phyloP scores from a whole-genome alignment of 2,329 filamentous ascomycete species.

The Ilyonectria sp. region DNA sequence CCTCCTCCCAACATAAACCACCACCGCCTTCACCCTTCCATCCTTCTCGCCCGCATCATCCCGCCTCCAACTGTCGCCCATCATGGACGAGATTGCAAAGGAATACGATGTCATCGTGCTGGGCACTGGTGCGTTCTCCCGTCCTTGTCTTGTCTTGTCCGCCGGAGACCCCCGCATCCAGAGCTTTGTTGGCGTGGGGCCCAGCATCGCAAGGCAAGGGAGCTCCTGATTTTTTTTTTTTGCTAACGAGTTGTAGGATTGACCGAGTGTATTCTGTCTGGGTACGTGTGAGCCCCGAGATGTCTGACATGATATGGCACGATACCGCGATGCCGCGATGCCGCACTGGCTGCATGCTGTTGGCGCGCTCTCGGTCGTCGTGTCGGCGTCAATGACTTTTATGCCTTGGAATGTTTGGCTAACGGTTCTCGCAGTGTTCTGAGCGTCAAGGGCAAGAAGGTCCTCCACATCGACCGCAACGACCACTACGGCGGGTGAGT shows the following conservation, averaged over 20 bases:
- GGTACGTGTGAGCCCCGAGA: conserved; percentile 69
- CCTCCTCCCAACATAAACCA: conserved; percentile 36
- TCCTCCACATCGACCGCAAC: conserved; percentile 98
- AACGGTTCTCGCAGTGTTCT: conserved; percentile 73
- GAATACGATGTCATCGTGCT: conserved; percentile 99
- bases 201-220: conserved; percentile 3
- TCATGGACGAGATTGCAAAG: conserved; percentile 97
- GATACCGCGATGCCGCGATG: conserved; percentile 2
- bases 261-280: conserved; percentile 99
- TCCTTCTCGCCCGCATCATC: conserved; percentile 28
- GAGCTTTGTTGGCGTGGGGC: conserved; percentile 31
- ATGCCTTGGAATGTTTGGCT: conserved; percentile 40
- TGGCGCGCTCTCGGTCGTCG: conserved; percentile 36
- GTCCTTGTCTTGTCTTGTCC: neutral
- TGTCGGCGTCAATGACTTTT: conserved; percentile 1
- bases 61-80: conserved; percentile 46
- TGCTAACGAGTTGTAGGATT: conserved; percentile 73
- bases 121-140: conserved; percentile 84
- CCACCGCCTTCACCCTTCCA: conserved; percentile 20
- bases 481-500: conserved; percentile 97
- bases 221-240: conserved; percentile 14
- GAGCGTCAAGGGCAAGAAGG: conserved; percentile 99
- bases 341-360: conserved; percentile 6
- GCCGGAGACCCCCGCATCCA: conserved; percentile 41
- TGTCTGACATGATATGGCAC: neutral